Conservation (phyloP, 2,329 filamentous ascomycete genomes). For the Talaromyces sp. region DNA sequence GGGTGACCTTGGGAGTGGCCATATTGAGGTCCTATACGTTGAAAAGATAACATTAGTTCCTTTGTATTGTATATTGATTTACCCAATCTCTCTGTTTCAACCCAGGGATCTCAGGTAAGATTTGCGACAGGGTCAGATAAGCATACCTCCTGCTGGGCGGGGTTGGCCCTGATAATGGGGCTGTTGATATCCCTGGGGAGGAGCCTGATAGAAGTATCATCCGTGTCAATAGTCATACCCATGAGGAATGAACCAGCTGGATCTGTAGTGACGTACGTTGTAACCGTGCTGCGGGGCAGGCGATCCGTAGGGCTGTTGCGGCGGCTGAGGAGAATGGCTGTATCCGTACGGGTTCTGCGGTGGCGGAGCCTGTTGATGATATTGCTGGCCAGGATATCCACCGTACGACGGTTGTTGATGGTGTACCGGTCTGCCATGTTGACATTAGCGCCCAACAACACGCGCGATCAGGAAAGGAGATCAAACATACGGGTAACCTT, state of each 20-base stretch:
- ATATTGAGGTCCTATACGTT: conserved; percentile 14
- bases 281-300: conserved; percentile 38
- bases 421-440: conserved; percentile 34
- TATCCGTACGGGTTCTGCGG: conserved; percentile 46
- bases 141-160: conserved; percentile 35
- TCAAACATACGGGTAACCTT: conserved; percentile 42
- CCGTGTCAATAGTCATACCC: conserved; percentile 14
- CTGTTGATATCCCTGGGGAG: conserved; percentile 37
- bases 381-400: conserved; percentile 42
- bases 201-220: conserved; percentile 21
- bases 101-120: background rate
- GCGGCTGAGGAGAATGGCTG: conserved; percentile 45
- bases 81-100: background rate
- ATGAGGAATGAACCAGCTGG: background rate
- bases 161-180: conserved; percentile 35
- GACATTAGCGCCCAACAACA: conserved; percentile 4
- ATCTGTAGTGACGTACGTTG: conserved; percentile 33
- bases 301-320: conserved; percentile 36
- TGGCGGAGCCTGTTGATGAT: conserved; percentile 48
- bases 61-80: background rate
- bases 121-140: background rate
- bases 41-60: background rate
- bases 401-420: conserved; percentile 39
- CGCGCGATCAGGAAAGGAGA: conserved; percentile 8
- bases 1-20: conserved; percentile 47